Base-by-base conservation (phyloP, 2,329 filamentous ascomycete genomes). In the Xylariaceae sp. region DNA sequence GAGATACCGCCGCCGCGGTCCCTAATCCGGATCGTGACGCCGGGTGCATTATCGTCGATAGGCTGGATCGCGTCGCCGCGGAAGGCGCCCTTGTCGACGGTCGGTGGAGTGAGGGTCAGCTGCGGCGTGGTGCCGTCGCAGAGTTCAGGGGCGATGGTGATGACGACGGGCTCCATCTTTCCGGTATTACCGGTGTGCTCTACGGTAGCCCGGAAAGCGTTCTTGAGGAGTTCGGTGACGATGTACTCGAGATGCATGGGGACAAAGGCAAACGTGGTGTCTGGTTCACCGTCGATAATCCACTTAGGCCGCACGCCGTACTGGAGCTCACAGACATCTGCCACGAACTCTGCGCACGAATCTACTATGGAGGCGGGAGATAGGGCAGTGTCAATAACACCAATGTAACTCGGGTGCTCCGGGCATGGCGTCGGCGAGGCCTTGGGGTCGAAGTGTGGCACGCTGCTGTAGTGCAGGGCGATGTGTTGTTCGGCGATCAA, bases 231-330 rank as follows among this genome's bases (percentile, higher is more conserved):
- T 74, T 99, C 94, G 0, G 93, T 99, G 64, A 97, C 84, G 65
- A 99, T 97, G 74, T 99, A 99, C 75, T 97, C 93, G 23, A 99
- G 82, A 74, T 99, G 94, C 73, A 96, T 94, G 11, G 94, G 94
- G 7, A 99, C 88, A 70, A 95, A 94, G 17, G 93, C 92, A 71
- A 99, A 96, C 0, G 86, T 88, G n/a, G 92, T 91, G 55, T 89
- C 87, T 0, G 89, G 87, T 72, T 95, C 88, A 64, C 94, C 94
- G 66, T 92, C 89, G 68, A 99, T 88, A 51, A 87, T 77, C 69
- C 96, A 82, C 1, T 81, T 82, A 0, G 94, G 94, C 0, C 94
- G 85, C 1, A 95, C 86, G 55, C 94, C 94, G 71, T 99, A 99
- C 63, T 94, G 93, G 42, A 97, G 82, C 78, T 97, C 94, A 77